Conservation (phyloP, 805 yeast genomes). For the Saccharomycopsis fodiens region DNA sequence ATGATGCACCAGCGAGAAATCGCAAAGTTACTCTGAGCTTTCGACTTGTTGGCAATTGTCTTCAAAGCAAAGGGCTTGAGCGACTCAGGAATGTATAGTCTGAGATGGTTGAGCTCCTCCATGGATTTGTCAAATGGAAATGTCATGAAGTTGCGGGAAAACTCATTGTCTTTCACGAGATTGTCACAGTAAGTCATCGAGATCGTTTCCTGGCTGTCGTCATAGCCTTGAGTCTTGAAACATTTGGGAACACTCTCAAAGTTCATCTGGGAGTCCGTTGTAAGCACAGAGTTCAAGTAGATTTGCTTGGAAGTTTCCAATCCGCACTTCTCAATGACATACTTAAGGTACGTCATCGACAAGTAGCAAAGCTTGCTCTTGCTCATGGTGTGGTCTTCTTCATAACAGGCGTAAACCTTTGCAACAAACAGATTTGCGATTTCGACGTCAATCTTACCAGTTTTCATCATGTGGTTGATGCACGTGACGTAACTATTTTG, state of each 20-base stretch:
- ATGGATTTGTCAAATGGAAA: constrained; percentile 9
- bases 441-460: not conserved
- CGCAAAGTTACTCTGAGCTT: not conserved
- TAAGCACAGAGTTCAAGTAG: constrained; percentile 9
- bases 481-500: constrained; percentile 2
- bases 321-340: constrained; percentile 1
- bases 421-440: constrained; percentile 3
- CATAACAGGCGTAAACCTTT: constrained; percentile 11
- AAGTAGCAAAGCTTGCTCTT: constrained; percentile 9
- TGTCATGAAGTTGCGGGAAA: constrained; percentile 14
- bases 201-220: not conserved
- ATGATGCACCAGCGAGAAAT: constrained; percentile 7
- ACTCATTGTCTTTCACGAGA: not conserved
- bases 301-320: constrained; percentile 1
- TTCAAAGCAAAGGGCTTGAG: constrained; percentile 13
- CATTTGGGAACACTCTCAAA: constrained; percentile 5
- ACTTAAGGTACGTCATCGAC: constrained; percentile 17
- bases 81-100: constrained; percentile 13
- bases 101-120: constrained; percentile 1
- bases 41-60: constrained; percentile 10
- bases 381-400: not conserved
- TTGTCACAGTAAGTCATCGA: not conserved
- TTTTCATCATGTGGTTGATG: constrained; percentile 6
- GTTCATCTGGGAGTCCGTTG: constrained; percentile 8
- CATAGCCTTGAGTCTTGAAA: constrained; percentile 12